Evolutionary conservation across 2,329 filamentous ascomycete genomes (phyloP).

Genomic region (Chaetomiaceae sp.): DNA sequence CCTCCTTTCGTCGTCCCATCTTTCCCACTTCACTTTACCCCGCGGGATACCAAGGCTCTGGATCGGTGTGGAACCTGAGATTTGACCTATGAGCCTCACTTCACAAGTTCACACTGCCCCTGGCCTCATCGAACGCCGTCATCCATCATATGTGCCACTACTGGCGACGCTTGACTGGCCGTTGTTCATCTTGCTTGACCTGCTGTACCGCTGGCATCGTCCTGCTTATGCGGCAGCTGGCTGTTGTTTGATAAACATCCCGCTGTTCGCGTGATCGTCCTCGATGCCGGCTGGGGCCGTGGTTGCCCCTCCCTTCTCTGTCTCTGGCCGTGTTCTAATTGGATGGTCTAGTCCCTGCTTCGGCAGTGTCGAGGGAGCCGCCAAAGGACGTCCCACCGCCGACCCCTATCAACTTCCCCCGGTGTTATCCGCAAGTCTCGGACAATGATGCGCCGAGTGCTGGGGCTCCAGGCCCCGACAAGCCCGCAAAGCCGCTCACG

Average conservation of each 20-base stretch:
- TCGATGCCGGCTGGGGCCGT: conserved; percentile 13
- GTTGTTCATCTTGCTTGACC: not conserved
- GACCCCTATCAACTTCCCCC: conserved; percentile 51
- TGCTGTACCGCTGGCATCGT: not conserved
- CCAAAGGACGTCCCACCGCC: conserved; percentile 53
- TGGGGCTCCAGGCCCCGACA: conserved; percentile 6
- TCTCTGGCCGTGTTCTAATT: conserved; percentile 15
- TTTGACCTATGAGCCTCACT: not conserved
- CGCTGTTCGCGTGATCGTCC: conserved; percentile 22
- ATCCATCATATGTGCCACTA: too few relatives aligned
- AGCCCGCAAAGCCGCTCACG: conserved; percentile 39
- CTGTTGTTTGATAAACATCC: conserved; percentile 5
- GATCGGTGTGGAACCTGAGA: not conserved
- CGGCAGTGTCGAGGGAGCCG: conserved; percentile 26
- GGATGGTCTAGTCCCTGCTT: conserved; percentile 19
- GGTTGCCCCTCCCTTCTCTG: conserved; percentile 3
- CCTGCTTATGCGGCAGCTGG: conserved; percentile 10
- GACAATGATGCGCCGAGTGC: conserved; percentile 17
- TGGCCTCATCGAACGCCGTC: too few relatives aligned
- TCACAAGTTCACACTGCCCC: not conserved
- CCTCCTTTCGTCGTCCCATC: not conserved
- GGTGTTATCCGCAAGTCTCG: conserved; percentile 33
- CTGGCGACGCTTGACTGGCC: not conserved
- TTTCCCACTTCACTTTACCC: conserved; percentile 17
- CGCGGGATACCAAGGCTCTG: conserved; percentile 4